phyloP scores from a whole-genome alignment of 345 rosid genomes.

The Passiflora organensis region DNA sequence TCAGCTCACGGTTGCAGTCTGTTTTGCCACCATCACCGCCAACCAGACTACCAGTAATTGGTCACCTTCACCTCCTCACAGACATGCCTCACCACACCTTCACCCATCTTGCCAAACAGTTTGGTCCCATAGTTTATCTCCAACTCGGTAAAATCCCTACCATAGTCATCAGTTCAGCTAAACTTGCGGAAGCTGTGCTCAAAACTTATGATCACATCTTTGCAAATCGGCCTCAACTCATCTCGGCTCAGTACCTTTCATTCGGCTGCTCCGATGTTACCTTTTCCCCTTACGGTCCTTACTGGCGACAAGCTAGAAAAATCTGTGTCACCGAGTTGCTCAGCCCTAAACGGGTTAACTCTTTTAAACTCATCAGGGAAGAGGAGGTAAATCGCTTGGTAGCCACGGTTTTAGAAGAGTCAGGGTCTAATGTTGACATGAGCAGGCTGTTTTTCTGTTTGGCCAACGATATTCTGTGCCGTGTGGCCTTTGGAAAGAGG shows the following conservation, averaged over 20 bases:
- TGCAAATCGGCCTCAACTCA: conserved; percentile 28
- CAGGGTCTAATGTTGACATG: conserved; percentile 18
- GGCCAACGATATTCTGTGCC: conserved; percentile 29
- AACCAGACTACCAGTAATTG: conserved; percentile 26
- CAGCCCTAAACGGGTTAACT: conserved; percentile 27
- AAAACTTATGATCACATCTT: conserved; percentile 26
- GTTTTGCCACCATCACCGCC: conserved; percentile 24
- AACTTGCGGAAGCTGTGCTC: conserved; percentile 24
- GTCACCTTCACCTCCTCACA: conserved; percentile 41
- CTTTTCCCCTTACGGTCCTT: conserved; percentile 36
- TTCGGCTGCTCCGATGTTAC: conserved; percentile 33
- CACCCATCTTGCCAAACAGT: conserved; percentile 17
- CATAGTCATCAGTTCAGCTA: conserved; percentile 25
- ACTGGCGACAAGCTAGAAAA: conserved; percentile 35
- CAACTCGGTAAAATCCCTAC: conserved; percentile 40
- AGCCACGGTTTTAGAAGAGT: not conserved
- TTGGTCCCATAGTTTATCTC: conserved; percentile 37
- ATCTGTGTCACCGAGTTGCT: conserved; percentile 38
- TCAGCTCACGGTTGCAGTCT: not conserved
- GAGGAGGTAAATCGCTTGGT: conserved; percentile 34
- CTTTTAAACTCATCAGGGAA: conserved; percentile 13
- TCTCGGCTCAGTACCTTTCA: conserved; percentile 29
- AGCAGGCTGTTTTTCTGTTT: conserved; percentile 26
- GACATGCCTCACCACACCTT: conserved; percentile 38
- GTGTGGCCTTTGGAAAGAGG: conserved; percentile 37